A percentile compares a stretch with the other conserved stretches of the same genome.
phyloP scores from a whole-genome alignment of 208 protist species.

The Leishmania guyanensis region DNA sequence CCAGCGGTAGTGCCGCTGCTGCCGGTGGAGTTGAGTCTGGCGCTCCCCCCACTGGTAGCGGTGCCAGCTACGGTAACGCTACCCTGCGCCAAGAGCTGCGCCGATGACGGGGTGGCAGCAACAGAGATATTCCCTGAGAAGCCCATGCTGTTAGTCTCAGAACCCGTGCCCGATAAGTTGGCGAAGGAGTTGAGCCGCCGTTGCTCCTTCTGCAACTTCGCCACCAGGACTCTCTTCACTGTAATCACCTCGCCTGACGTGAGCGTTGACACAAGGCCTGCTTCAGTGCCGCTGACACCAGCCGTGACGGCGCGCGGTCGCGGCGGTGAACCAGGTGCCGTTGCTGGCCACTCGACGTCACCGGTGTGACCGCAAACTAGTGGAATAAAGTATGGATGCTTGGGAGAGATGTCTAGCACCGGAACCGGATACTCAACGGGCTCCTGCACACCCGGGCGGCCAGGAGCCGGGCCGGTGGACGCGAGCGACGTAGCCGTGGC shows the following conservation, averaged over 20 bases:
- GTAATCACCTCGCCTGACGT: slow-evolving; percentile 21
- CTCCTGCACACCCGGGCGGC: slow-evolving; percentile 23
- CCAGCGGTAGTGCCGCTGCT: not conserved
- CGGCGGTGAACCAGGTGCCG: slow-evolving; percentile 14
- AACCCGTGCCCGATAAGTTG: not conserved
- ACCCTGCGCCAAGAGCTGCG: slow-evolving; percentile 15
- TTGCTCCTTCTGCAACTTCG: slow-evolving; percentile 59
- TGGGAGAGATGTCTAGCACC: slow-evolving; percentile 60
- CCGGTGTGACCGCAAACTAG: slow-evolving; percentile 39
- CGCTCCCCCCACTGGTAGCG: not conserved
- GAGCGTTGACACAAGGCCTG: slow-evolving; percentile 4
- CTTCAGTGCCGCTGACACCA: not conserved
- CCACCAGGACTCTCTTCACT: slow-evolving; percentile 34
- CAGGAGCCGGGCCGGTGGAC: slow-evolving; percentile 16
- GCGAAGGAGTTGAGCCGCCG: not conserved
- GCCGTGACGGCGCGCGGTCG: not conserved
- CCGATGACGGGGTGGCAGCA: slow-evolving; percentile 6
- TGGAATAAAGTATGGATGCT: slow-evolving; percentile 65
- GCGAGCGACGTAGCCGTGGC: slow-evolving; percentile 32
- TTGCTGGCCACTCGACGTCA: slow-evolving; percentile 14
- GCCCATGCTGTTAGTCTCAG: not conserved
- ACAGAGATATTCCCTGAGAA: not conserved
- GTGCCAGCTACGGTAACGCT: slow-evolving; percentile 4
- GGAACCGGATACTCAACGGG: slow-evolving; percentile 31
- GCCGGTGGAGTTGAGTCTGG: not conserved